These are phyloP conservation scores for Yamadazyma dendronema DNA, from an alignment of 1,139 yeast species.

Conservation along the genomic window DNA sequence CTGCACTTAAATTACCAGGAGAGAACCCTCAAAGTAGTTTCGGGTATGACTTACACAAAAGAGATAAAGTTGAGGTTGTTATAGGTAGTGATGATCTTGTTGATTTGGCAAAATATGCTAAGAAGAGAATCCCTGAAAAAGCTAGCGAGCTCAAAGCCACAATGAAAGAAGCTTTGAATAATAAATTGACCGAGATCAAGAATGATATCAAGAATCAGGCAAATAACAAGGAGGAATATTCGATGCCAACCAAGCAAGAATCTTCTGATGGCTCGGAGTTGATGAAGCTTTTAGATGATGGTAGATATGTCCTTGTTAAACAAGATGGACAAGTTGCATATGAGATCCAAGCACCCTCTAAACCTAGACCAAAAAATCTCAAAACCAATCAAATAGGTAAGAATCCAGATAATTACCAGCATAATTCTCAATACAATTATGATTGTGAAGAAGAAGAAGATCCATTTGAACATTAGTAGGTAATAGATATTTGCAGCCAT, in stretches of 20 bases:
- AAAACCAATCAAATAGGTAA: constrained; percentile 7
- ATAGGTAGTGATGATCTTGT: constrained; percentile 25
- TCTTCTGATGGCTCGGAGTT: constrained; percentile 3
- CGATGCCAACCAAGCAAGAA: neutral
- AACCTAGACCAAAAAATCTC: constrained; percentile 6
- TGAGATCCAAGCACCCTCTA: neutral
- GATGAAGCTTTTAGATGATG: constrained; percentile 7
- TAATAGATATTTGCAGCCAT: constrained; percentile 3
- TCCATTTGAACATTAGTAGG: constrained; percentile 2
- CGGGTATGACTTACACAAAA: neutral
- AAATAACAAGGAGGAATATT: neutral
- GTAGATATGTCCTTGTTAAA: constrained; percentile 6
- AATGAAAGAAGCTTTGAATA: constrained; percentile 31
- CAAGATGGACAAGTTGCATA: constrained; percentile 4
- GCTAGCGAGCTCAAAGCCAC: constrained; percentile 27
- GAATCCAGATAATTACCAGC: neutral
- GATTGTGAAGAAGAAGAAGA: constrained; percentile 1
- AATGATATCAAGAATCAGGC: neutral
- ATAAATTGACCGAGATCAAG: constrained; percentile 4
- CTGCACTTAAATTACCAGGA: neutral
- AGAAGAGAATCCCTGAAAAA: constrained; percentile 21
- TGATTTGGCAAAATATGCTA: constrained; percentile 21
- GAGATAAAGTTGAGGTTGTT: constrained; percentile 20
- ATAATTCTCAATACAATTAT: neutral
- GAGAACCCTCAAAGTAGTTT: neutral